Evolutionary conservation across 2,329 filamentous ascomycete genomes (phyloP).

Genomic region (Botrytis galanthina): DNA sequence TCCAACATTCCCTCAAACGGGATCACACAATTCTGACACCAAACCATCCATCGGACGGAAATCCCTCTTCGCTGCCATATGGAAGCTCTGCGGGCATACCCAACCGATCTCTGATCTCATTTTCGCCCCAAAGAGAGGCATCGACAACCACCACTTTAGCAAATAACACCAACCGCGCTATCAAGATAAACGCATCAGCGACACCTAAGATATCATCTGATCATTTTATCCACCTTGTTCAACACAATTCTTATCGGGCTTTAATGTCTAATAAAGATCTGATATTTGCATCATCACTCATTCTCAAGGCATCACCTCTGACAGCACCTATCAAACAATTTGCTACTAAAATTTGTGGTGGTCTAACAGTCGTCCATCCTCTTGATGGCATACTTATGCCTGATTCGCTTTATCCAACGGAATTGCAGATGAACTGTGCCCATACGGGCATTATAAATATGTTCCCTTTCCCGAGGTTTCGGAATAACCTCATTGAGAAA

Average conservation of each 20-base stretch:
- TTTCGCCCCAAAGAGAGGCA: not conserved
- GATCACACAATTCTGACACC: not conserved
- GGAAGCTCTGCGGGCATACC: not conserved
- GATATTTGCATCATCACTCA: conserved; percentile 16
- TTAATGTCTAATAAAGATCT: conserved; percentile 26
- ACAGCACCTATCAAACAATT: conserved; percentile 16
- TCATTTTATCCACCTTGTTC: conserved; percentile 28
- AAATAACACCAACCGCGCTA: not conserved
- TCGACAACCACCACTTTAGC: not conserved
- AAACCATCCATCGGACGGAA: not conserved
- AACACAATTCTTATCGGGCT: conserved; percentile 26
- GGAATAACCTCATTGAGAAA: conserved; percentile 29
- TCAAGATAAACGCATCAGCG: not conserved
- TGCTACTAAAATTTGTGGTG: conserved; percentile 21
- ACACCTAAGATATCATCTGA: conserved; percentile 23
- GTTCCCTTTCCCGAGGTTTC: conserved; percentile 28
- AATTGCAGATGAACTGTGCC: not conserved
- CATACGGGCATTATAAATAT: conserved; percentile 25
- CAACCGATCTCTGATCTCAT: not conserved
- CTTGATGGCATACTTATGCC: conserved; percentile 1
- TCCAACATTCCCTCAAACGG: conserved; percentile 13
- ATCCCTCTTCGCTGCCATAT: not conserved
- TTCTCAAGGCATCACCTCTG: conserved; percentile 16
- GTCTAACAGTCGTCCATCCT: conserved; percentile 19
- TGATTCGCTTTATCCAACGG: not conserved